Percentiles rank a stretch among this genome's conserved stretches.
These are phyloP conservation scores for Pseudopithomyces maydicus DNA, from an alignment of 2,329 filamentous ascomycete species.

Conservation along the genomic window DNA sequence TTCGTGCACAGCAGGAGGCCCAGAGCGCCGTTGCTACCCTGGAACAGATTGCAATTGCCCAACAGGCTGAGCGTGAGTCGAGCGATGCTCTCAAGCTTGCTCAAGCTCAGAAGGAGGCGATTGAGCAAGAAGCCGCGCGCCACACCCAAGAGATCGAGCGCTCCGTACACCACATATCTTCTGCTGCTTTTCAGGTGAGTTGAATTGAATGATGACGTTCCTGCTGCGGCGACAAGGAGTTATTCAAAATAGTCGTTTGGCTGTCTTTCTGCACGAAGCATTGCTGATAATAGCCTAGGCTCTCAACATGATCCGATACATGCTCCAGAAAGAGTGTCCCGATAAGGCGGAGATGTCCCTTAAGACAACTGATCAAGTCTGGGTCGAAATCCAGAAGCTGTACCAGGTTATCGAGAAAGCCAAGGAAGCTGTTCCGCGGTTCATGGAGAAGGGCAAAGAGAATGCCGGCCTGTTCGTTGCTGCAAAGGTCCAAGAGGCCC, in stretches of 20 bases:
- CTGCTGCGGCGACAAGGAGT: not conserved
- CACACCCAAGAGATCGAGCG: slow-evolving; percentile 22
- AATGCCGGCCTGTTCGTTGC: slow-evolving; percentile 31
- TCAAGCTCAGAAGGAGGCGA: slow-evolving; percentile 19
- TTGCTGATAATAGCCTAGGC: slow-evolving; percentile 9
- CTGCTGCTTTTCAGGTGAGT: slow-evolving; percentile 22
- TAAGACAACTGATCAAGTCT: slow-evolving; percentile 23
- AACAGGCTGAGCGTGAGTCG: not conserved
- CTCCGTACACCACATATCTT: slow-evolving; percentile 21
- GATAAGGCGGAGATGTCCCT: slow-evolving; percentile 12
- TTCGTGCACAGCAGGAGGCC: not conserved
- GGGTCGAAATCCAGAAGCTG: slow-evolving; percentile 33
- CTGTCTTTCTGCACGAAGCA: not conserved
- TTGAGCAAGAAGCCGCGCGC: slow-evolving; percentile 29
- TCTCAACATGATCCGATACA: slow-evolving; percentile 28
- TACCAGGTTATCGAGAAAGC: slow-evolving; percentile 22
- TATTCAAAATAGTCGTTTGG: not conserved
- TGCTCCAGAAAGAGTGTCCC: slow-evolving; percentile 18
- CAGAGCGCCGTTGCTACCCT: slow-evolving; percentile 28
- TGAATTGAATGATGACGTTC: not conserved
- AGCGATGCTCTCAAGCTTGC: slow-evolving; percentile 28
- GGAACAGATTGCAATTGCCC: slow-evolving; percentile 28
- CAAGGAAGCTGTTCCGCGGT: slow-evolving; percentile 25
- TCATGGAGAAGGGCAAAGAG: slow-evolving; percentile 35
- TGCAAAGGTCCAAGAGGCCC: slow-evolving; percentile 28